Evolutionary conservation across 1,284 basidiomycete genomes (phyloP), one percentile per base, ranked within the genome.

Genomic region (Thecaphora thlaspeos): DNA sequence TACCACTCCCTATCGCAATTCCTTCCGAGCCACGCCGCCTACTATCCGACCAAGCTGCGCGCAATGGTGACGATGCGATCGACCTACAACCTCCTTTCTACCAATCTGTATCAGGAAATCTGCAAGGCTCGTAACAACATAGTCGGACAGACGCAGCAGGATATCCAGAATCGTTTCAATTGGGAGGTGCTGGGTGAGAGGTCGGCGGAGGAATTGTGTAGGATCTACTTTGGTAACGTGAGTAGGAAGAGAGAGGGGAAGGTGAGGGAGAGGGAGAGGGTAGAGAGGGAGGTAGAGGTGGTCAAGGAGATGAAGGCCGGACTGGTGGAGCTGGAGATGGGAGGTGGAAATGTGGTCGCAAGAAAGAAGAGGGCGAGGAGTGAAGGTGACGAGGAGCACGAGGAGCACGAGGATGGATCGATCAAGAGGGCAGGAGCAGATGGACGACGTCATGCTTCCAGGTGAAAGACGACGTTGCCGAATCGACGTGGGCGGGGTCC

Each of bases 71-170:
- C 46, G 9, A 46, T 58, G 7, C 50, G 55, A 10, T 46, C 21
- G 43, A 46, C 49, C 37, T 58, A 46, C 30, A 52, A 52, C 50
- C 52, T 52, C 28, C 46, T 58, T 41, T 42, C 46, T 0, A 50
- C 52, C 12, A 22, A 43, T 14, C 50, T 52, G 10, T 46, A 50
- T 1, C 19, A 48, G 2, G 42, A 52, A 18, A 41, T 40, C 3
- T 43, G 40, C 14, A 39, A 26, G 0, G 39, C 52, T 7, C 55
- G 46, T 2, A 39, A 48, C 2, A 38, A 17, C n/a, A 32, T 48
- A 17, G 39, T 58, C 40, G n/a, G 43, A 15, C 44, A 39, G 17
- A 22, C 53, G 8, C 41, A 47, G 2, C 26, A 44, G 24, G n/a
- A 43, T 34, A 28, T 59, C 23, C 41, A 24, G 26, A 30, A 41